Conservation (phyloP, 352 stramenopile genomes). For the Globisporangium yorkense region DNA sequence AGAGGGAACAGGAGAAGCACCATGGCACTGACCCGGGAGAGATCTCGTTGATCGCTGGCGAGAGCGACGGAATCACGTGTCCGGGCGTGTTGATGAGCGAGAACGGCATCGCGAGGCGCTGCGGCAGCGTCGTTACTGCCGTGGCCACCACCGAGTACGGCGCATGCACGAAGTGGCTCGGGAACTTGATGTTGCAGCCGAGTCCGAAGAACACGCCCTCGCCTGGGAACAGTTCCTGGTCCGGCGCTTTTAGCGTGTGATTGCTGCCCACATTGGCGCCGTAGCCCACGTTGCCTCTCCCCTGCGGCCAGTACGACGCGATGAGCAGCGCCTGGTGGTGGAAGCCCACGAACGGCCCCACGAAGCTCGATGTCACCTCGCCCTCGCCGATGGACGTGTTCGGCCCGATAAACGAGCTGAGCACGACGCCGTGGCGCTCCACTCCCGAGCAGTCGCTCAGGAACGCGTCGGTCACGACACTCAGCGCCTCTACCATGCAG, state of each 20-base stretch:
- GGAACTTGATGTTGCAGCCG: conserved; percentile 92
- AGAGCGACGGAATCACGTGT: conserved; percentile 74
- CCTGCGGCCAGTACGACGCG: conserved; percentile 86
- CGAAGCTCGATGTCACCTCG: conserved; percentile 88
- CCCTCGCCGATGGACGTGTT: conserved; percentile 86
- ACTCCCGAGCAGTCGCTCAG: conserved; percentile 78
- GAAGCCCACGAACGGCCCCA: conserved; percentile 94
- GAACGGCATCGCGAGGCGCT: conserved; percentile 80
- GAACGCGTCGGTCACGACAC: conserved; percentile 59
- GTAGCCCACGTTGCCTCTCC: conserved; percentile 92
- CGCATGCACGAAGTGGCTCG: conserved; percentile 88
- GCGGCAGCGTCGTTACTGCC: conserved; percentile 87
- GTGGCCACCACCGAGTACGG: conserved; percentile 95
- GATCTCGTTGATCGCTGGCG: conserved; percentile 79
- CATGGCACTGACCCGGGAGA: conserved; percentile 41
- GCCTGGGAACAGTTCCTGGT: conserved; percentile 89
- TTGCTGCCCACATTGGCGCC: conserved; percentile 96
- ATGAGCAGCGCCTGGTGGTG: conserved; percentile 93
- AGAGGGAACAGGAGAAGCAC: background rate
- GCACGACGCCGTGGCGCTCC: conserved; percentile 78
- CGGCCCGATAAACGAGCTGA: conserved; percentile 80
- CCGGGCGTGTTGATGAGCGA: conserved; percentile 66
- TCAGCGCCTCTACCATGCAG: conserved; percentile 51
- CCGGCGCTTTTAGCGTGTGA: conserved; percentile 90
- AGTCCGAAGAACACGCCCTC: conserved; percentile 96